Evolutionary conservation across 257 asterid genomes (phyloP).

Genomic region (Solanum gandarillasii): DNA sequence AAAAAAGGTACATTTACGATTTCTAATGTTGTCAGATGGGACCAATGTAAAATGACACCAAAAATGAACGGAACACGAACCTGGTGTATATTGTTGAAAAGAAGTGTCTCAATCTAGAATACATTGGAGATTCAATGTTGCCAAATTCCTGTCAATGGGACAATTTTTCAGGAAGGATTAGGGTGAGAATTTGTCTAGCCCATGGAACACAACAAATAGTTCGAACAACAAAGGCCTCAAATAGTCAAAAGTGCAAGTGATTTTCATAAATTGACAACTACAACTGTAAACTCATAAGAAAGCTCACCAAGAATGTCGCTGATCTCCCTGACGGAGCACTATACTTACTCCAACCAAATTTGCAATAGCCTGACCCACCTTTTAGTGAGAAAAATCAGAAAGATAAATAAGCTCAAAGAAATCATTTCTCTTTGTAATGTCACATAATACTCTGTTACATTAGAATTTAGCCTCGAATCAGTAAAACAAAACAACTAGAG

Average conservation of each 20-base stretch:
- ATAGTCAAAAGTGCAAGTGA: neutral
- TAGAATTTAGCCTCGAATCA: neutral
- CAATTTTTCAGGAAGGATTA: neutral
- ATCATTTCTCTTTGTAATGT: neutral
- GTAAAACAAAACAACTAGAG: neutral
- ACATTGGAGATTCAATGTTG: conserved; percentile 86
- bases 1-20: neutral
- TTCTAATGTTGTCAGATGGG: neutral
- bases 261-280: neutral
- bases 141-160: conserved; percentile 73
- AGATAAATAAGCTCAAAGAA: neutral
- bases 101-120: conserved; percentile 87
- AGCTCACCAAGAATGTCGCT: conserved; percentile 83
- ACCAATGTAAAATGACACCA: neutral
- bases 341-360: conserved; percentile 97
- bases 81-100: conserved; percentile 84
- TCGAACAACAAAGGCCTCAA: conserved; percentile 8
- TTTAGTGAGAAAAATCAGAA: conserved; percentile 3
- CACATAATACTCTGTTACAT: neutral
- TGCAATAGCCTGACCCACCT: conserved; percentile 98
- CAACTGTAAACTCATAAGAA: conserved; percentile 4
- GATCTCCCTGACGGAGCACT: conserved; percentile 87
- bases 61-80: conserved; percentile 19
- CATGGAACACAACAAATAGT: neutral
- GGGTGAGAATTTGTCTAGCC: neutral